phyloP scores from a whole-genome alignment of 139 green algal species.

The Coelastrella sp. region DNA sequence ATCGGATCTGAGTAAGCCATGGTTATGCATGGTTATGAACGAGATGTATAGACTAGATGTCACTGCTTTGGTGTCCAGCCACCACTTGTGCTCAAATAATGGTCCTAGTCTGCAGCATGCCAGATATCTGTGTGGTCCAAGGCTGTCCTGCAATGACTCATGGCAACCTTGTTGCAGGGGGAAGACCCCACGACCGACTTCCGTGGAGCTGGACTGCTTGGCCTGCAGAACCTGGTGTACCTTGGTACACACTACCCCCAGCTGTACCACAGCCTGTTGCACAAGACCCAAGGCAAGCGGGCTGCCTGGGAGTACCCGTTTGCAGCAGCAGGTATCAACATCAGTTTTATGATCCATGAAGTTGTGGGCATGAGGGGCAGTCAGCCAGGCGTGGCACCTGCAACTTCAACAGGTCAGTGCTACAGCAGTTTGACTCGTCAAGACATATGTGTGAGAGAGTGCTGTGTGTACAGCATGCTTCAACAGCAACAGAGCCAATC shows the following conservation, averaged over 20 bases:
- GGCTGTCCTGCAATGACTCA: too few species aligned
- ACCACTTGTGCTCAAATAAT: too few species aligned
- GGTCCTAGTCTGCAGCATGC: too few species aligned
- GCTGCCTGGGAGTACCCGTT: slow-evolving; percentile 91
- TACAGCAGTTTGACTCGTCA: too few species aligned
- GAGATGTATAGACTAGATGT: not conserved
- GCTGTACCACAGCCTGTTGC: slow-evolving; percentile 52
- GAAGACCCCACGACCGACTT: slow-evolving; percentile 84
- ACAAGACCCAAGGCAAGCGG: slow-evolving; percentile 45
- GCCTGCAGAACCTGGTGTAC: slow-evolving; percentile 87
- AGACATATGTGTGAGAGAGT: too few species aligned
- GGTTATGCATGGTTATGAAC: too few species aligned
- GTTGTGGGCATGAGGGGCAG: slow-evolving; percentile 50
- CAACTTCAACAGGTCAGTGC: slow-evolving; percentile 37
- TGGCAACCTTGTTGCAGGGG: slow-evolving; percentile 55
- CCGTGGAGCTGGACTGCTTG: slow-evolving; percentile 79
- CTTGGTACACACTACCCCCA: slow-evolving; percentile 63
- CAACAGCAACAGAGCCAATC: too few species aligned
- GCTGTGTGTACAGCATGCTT: too few species aligned
- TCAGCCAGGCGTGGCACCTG: not conserved
- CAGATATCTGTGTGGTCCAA: too few species aligned
- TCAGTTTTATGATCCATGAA: slow-evolving; percentile 81
- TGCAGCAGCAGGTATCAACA: slow-evolving; percentile 87
- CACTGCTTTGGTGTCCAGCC: not conserved
- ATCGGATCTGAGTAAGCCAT: too few species aligned